Base-by-base conservation (phyloP, 2,329 filamentous ascomycete genomes). In the Fusarium sp. region DNA sequence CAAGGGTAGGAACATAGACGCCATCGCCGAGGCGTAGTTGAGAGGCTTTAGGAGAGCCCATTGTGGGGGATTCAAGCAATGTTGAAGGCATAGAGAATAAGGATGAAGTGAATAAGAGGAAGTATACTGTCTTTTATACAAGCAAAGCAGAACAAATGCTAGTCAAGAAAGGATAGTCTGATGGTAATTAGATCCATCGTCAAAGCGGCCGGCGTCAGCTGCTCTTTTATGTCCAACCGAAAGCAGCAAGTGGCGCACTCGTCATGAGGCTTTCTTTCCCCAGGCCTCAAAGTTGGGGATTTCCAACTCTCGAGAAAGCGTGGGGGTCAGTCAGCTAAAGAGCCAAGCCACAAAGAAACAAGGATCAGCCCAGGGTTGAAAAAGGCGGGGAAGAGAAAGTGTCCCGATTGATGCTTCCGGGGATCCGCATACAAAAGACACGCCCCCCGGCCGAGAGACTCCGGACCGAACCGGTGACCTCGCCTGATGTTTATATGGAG, bases 1-100 rank as follows among this genome's bases (percentile, higher is more conserved):
- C 77, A 41, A 81, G 69, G 9, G 78, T 80, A 32, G 80, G 80
- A 7, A 80, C 79, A 71, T 81, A 81, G 53, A 81, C 78, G 49
- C 80, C 80, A 42, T 76, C 69, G 32, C 54, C 56, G 29, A 76
- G 71, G 55, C 74, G 72, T 44, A 75, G 49, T 20, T 74, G 67
- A 34, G 67, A 44, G 41, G 71, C 73, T 60, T 76, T 76, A 27
- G 74, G 70, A 30, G 74, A 74, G 29, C 73, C 73, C 74, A 75
- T 75, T 13, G 65, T 61, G 59, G 69, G 64, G 57, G 72, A 61
- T 47, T 64, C 51, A 60, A 74, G 41, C 40, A 74, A 56, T 65
- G 73, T 69, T n/a, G 73, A 70, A 63, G 74, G 74, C 74, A 75
- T 75, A 11, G 34, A 57, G 61, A 51, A 45, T 59, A 30, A 20